Base-by-base conservation (phyloP, 768 basidiomycete genomes). In the Pleurotus sapidus region DNA sequence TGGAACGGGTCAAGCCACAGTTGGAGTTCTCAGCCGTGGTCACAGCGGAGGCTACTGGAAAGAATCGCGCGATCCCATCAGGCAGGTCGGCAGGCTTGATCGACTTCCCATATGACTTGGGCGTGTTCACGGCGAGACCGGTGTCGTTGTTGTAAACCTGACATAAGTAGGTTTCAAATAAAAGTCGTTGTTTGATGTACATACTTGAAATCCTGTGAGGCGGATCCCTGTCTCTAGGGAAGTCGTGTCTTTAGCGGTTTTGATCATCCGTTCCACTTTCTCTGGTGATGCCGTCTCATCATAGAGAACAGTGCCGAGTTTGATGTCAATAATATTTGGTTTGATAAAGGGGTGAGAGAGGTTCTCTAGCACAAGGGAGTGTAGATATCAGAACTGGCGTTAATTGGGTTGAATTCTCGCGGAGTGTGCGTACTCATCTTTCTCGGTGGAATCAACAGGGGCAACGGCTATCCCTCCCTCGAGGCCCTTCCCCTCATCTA, bases 251-350 rank as follows among this genome's bases (percentile, higher is more conserved):
- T 72, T 75, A 1, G 93, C 93, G 1, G 79, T 77, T 63, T 83
- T 78, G 56, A 81, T 74, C 95, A 95, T 95, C 23, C 91, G 84
- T 40, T 73, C 79, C 58, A 82, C 78, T 74, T 99, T 99, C 57
- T 90, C 91, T 2, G 81, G 77, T 0, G 80, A 69, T 4, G 89
- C 80, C 9, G 68, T 66, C 18, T 87, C 82, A 50, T 91, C 93
- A 60, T 91, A 91, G n/a, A 98, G 79, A 1, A 89, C 77, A 0
- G 89, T 95, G 1, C 97, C 97, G 14, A 98, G 88, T 70, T 98
- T 99, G 67, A 94, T 79, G 68, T 99, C 96, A 25, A 98, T 76
- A 57, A 97, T 82, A 62, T 91, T 93, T 5, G 95, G 95, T 67
- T 86, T 88, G 37, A 72, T 63, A 75, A 95, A 98, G 1, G 78